Base-by-base conservation (phyloP, 305 asterid species). In the Salvia sclarea region DNA sequence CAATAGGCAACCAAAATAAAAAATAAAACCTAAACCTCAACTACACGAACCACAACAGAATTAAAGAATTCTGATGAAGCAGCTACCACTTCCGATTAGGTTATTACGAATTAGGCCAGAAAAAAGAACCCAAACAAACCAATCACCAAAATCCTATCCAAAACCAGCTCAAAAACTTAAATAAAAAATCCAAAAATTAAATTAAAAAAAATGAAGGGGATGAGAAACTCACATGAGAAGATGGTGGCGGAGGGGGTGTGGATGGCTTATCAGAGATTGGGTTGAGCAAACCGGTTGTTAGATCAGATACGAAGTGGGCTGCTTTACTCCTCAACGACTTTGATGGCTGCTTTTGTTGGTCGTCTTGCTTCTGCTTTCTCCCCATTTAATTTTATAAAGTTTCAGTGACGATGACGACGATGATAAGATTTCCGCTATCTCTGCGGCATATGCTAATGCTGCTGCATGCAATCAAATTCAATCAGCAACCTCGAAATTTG, bases 231-330 rank as follows among this genome's bases (percentile, higher is more conserved):
- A 82, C 87, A 45, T 74, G 74, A 61, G 88, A 66, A 38, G 81
- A 81, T 38, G 79, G 69, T 1, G 17, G 49, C 33, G 69, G 68
- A n/a, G 79, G 74, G 6, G 83, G 79, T 9, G 63, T 70, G 16
- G 92, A 76, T 75, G 93, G 85, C 78, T 86, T 90, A 79, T 93
- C 96, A 33, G 97, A 90, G 73, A 90, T 83, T 35, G 97, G 97
- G 75, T 85, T 90, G 74, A 90, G 88, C 48, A 88, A 79, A 73
- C 87, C 86, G 56, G 96, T 88, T 54, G 98, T 84, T 50, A 93
- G 89, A 87, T 88, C 97, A 76, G 96, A 88, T n/a, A 93, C 96
- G 75, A 90, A 82, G 81, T 88, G 90, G 16, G 78, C 90, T 44
- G 97, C 96, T 93, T 91, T 93, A 73, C 89, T 88, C 87, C 88